Conservation (phyloP, 208 protist species). For the Crithidia expoeki region DNA sequence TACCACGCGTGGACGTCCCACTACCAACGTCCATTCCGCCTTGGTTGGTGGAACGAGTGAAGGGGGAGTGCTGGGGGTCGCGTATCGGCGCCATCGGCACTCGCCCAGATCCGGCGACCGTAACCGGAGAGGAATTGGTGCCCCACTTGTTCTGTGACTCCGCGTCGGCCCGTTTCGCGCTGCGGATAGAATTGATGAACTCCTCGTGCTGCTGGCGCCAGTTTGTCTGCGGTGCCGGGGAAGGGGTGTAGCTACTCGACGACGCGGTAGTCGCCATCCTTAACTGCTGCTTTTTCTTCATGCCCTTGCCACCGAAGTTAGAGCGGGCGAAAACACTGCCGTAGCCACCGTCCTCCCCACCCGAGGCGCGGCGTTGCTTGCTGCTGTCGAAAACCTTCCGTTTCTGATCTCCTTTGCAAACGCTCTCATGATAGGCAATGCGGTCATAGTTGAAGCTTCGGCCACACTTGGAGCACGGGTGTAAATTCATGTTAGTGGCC, state of each 20-base stretch:
- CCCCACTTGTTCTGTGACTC: constrained; percentile 65
- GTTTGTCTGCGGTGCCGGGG: constrained; percentile 49
- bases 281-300: constrained; percentile 16
- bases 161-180: constrained; percentile 37
- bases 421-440: constrained; percentile 90
- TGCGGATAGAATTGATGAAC: constrained; percentile 83
- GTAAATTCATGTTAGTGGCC: constrained; percentile 59
- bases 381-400: constrained; percentile 81
- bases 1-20: background rate
- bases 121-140: background rate
- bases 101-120: background rate
- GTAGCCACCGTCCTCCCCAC: constrained; percentile 33
- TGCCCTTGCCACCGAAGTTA: constrained; percentile 12
- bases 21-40: background rate
- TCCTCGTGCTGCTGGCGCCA: constrained; percentile 92
- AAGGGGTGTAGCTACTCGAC: constrained; percentile 33
- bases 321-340: constrained; percentile 31
- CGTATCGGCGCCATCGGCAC: constrained; percentile 4
- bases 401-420: constrained; percentile 81
- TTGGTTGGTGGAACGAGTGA: background rate
- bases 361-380: constrained; percentile 64
- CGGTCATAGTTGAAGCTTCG: constrained; percentile 89
- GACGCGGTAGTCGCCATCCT: constrained; percentile 11
- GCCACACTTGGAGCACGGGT: constrained; percentile 88
- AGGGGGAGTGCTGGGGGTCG: constrained; percentile 11